Conservation (phyloP, 2,329 filamentous ascomycete species). For the Epichloe aotearoae region DNA sequence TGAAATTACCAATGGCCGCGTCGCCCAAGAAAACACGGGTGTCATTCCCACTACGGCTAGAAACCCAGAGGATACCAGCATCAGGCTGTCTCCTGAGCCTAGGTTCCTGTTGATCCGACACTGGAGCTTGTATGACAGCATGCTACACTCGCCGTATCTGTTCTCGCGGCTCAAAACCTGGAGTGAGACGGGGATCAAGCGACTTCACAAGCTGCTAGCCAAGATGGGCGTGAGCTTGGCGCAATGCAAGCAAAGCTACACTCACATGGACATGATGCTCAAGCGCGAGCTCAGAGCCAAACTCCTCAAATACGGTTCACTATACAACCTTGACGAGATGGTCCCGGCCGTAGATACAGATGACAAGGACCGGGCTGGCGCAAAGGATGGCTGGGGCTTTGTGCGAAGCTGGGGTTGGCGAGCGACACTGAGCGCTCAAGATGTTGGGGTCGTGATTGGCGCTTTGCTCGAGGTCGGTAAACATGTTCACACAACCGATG, state of each 20-base stretch:
- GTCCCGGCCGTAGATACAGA: slow-evolving; percentile 68
- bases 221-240: slow-evolving; percentile 95
- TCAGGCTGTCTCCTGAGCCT: slow-evolving; percentile 85
- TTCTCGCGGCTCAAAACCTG: slow-evolving; percentile 87
- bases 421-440: slow-evolving; percentile 81
- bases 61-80: slow-evolving; percentile 82
- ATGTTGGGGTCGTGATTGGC: slow-evolving; percentile 85
- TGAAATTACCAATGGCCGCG: slow-evolving; percentile 46
- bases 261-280: slow-evolving; percentile 96
- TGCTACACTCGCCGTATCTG: slow-evolving; percentile 93
- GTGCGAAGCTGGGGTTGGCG: slow-evolving; percentile 97
- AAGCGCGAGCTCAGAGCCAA: slow-evolving; percentile 79
- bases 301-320: slow-evolving; percentile 77
- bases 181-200: slow-evolving; percentile 78
- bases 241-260: slow-evolving; percentile 91
- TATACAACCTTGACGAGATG: slow-evolving; percentile 89
- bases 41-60: slow-evolving; percentile 80
- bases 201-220: slow-evolving; percentile 83
- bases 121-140: slow-evolving; percentile 96
- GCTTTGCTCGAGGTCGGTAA: slow-evolving; percentile 87
- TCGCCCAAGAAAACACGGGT: slow-evolving; percentile 55
- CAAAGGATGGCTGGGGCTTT: slow-evolving; percentile 92
- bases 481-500: slow-evolving; percentile 25
- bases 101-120: slow-evolving; percentile 86
- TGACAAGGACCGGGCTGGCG: slow-evolving; percentile 52